These are phyloP conservation scores for Gossypium turneri DNA, from an alignment of 345 rosid species.

Conservation along the genomic window DNA sequence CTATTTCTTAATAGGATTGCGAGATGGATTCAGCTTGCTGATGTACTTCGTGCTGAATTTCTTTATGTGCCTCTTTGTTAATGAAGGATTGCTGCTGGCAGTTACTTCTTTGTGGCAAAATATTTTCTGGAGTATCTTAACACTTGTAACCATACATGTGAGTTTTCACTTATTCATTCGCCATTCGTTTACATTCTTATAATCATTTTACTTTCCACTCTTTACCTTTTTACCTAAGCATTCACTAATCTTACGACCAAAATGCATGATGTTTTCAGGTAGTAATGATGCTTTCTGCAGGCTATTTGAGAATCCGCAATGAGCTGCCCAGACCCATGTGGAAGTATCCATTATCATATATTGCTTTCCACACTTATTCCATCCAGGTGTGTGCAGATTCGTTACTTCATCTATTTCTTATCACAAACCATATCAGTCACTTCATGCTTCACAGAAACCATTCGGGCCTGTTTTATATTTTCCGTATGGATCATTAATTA, in stretches of 20 bases:
- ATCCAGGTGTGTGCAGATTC: slow-evolving; percentile 54
- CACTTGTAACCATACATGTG: slow-evolving; percentile 60
- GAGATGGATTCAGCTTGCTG: slow-evolving; percentile 85
- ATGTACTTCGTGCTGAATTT: slow-evolving; percentile 98
- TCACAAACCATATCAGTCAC: background rate
- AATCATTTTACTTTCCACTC: background rate
- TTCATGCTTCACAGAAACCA: background rate
- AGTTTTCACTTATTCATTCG: slow-evolving; percentile 27
- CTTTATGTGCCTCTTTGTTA: slow-evolving; percentile 83
- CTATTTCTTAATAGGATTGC: slow-evolving; percentile 85
- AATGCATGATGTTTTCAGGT: slow-evolving; percentile 49
- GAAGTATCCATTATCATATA: slow-evolving; percentile 86
- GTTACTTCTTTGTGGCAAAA: slow-evolving; percentile 67
- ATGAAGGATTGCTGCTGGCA: slow-evolving; percentile 81
- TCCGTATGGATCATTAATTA: background rate
- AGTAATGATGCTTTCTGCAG: slow-evolving; percentile 96
- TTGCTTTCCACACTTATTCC: slow-evolving; percentile 85
- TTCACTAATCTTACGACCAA: background rate
- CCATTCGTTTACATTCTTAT: background rate
- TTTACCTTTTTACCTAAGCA: background rate
- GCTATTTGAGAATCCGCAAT: slow-evolving; percentile 80
- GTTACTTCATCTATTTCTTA: background rate
- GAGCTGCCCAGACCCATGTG: slow-evolving; percentile 80
- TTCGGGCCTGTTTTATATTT: background rate
- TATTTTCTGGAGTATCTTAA: slow-evolving; percentile 71